Evolutionary conservation across 2,329 filamentous ascomycete genomes (phyloP).

Genomic region (Didymella pinodella): DNA sequence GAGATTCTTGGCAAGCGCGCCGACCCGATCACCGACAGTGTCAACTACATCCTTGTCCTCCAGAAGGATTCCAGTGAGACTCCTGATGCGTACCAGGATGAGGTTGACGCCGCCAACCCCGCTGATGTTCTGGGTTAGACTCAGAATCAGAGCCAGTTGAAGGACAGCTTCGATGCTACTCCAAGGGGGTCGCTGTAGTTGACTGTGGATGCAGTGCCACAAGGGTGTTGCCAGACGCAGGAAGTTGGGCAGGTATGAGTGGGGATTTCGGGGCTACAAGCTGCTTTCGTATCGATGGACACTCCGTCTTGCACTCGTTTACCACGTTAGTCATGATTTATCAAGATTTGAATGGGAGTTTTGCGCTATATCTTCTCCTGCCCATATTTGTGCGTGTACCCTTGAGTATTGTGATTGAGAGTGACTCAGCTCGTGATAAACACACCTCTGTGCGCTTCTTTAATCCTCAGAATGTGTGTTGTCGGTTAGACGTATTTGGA

Average conservation of each 20-base stretch:
- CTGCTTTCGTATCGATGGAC: neutral
- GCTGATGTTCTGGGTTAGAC: neutral
- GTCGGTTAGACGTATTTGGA: too few relatives aligned
- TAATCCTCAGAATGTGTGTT: too few relatives aligned
- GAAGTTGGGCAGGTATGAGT: too few relatives aligned
- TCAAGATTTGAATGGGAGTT: neutral
- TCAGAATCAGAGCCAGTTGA: too few relatives aligned
- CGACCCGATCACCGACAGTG: neutral
- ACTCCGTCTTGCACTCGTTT: neutral
- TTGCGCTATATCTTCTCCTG: neutral
- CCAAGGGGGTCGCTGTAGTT: neutral
- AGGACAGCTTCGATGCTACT: neutral
- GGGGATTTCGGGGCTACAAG: too few relatives aligned
- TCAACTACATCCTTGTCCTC: neutral
- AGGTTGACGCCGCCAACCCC: neutral
- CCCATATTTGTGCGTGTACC: neutral
- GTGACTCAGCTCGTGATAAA: too few relatives aligned
- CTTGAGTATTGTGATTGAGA: too few relatives aligned
- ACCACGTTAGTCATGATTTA: neutral
- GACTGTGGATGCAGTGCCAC: too few relatives aligned
- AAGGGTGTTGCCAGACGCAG: too few relatives aligned
- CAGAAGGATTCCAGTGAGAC: neutral
- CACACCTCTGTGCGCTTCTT: too few relatives aligned
- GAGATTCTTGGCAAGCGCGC: neutral
- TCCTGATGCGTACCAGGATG: neutral